Evolutionary conservation across 164 flowering plant species (phyloP).

Genomic region (Vitis cinerea): DNA sequence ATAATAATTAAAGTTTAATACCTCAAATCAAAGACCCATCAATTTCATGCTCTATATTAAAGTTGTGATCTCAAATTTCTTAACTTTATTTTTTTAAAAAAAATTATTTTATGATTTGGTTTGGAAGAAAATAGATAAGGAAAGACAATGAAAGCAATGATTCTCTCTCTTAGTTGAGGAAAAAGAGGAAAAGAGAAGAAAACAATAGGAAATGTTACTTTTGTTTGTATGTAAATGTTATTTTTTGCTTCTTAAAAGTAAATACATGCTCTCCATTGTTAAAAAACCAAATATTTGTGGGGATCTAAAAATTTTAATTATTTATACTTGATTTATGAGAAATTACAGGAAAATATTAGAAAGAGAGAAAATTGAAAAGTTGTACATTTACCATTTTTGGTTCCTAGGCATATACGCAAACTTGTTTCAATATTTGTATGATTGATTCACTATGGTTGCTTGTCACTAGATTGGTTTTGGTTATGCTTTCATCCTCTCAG

Average conservation of each 20-base stretch:
- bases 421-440: too few species aligned
- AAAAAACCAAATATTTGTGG: neutral
- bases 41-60: slow-evolving; percentile 96
- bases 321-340: neutral
- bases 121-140: too few species aligned
- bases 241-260: slow-evolving; percentile 22
- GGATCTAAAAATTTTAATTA: slow-evolving; percentile 45
- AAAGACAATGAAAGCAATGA: too few species aligned
- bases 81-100: too few species aligned
- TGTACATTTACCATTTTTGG: slow-evolving; percentile 22
- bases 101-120: too few species aligned
- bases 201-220: too few species aligned
- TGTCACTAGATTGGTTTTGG: slow-evolving; percentile 62
- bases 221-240: too few species aligned
- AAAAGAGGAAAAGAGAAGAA: too few species aligned
- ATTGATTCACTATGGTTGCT: neutral
- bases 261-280: slow-evolving; percentile 26
- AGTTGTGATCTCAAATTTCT: slow-evolving; percentile 35
- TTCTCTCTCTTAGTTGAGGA: too few species aligned
- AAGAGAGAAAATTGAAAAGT: too few species aligned
- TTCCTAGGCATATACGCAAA: too few species aligned
- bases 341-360: too few species aligned
- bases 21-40: slow-evolving; percentile 85
- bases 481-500: slow-evolving; percentile 81
- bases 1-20: slow-evolving; percentile 12